Evolutionary conservation across 176 grass and related monocot species (phyloP).

Genomic region (Tuctoria greenei): DNA sequence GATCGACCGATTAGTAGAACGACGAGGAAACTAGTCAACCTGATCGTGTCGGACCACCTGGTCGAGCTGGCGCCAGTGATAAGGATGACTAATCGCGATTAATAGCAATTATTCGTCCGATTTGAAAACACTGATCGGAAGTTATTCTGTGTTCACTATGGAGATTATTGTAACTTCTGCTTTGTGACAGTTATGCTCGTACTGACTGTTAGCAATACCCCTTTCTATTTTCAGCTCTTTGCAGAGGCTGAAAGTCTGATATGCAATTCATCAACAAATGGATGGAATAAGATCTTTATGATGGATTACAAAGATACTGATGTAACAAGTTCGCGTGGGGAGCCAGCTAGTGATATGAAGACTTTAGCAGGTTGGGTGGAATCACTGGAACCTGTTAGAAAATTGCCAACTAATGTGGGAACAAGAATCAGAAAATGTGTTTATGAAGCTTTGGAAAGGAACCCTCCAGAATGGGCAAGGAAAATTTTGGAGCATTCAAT

Average conservation of each 20-base stretch:
- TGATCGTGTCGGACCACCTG: too few species aligned
- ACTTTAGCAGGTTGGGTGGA: slow-evolving; percentile 86
- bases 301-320: slow-evolving; percentile 75
- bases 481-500: slow-evolving; percentile 93
- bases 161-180: slow-evolving; percentile 28
- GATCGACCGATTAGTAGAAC: too few species aligned
- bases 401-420: slow-evolving; percentile 98
- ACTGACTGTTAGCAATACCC: slow-evolving; percentile 31
- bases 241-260: slow-evolving; percentile 77
- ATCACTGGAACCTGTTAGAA: slow-evolving; percentile 84
- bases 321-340: slow-evolving; percentile 45
- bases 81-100: too few species aligned
- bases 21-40: too few species aligned
- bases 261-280: slow-evolving; percentile 50
- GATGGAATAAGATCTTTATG: slow-evolving; percentile 62
- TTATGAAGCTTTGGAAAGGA: slow-evolving; percentile 73
- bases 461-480: slow-evolving; percentile 95
- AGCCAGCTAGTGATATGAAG: slow-evolving; percentile 48
- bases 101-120: too few species aligned
- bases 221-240: slow-evolving; percentile 83
- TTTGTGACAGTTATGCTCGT: slow-evolving; percentile 19
- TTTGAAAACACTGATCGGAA: too few species aligned
- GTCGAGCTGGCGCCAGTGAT: too few species aligned
- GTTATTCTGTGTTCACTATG: neutral
- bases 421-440: slow-evolving; percentile 99